Conservation (phyloP, 805 yeast species). For the Huiozyma sinensis region DNA sequence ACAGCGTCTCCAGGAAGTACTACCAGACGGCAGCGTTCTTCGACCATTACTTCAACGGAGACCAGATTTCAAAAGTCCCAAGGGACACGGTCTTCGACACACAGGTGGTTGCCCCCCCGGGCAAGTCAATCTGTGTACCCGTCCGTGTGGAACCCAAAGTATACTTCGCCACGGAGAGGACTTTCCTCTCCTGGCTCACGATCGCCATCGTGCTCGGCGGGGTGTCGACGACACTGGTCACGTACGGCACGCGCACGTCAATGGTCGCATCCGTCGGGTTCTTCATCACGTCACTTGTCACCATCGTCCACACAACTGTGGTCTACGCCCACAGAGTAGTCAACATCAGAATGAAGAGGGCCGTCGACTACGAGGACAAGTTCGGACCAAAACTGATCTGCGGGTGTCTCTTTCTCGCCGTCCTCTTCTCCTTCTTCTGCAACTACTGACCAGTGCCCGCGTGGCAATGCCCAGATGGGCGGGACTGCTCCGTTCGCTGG, state of each 20-base stretch:
- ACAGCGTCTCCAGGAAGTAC: constrained; percentile 13
- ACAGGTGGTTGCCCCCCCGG: constrained; percentile 65
- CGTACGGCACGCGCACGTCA: constrained; percentile 69
- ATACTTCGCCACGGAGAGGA: constrained; percentile 96
- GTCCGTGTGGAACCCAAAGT: constrained; percentile 97
- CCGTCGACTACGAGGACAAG: constrained; percentile 77
- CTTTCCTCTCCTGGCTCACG: constrained; percentile 87
- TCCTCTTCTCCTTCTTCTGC: constrained; percentile 48
- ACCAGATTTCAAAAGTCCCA: constrained; percentile 44
- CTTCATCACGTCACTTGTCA: constrained; percentile 65
- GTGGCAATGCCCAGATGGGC: too few relatives aligned
- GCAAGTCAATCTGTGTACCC: constrained; percentile 83
- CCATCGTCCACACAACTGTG: constrained; percentile 60
- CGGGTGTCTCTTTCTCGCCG: constrained; percentile 57
- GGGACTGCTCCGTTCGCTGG: too few relatives aligned
- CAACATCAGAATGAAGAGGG: constrained; percentile 72
- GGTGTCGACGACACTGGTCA: constrained; percentile 75
- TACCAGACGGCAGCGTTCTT: constrained; percentile 14
- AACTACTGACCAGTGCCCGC: constrained; percentile 5
- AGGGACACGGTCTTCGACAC: constrained; percentile 54
- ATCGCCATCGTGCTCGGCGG: constrained; percentile 82
- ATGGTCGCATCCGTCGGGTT: constrained; percentile 80
- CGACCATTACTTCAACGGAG: constrained; percentile 42
- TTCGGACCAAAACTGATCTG: constrained; percentile 83
- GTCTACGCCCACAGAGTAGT: constrained; percentile 74